A percentile compares a stretch with the other conserved stretches of the same genome.
Conservation (phyloP, 345 rosid species). For the Hibiscus mutabilis region DNA sequence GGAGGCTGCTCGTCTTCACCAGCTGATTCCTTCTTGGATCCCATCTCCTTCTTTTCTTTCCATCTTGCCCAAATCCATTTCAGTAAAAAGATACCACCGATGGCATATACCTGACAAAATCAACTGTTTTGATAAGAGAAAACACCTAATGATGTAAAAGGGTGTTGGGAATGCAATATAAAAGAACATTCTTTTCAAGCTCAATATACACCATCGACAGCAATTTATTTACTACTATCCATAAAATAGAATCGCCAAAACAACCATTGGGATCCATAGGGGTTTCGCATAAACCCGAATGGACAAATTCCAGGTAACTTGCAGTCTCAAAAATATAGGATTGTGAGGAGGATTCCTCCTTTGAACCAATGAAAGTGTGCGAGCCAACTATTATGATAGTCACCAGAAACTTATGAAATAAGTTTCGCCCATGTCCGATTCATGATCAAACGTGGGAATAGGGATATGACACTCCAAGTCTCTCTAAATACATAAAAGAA, state of each 20-base stretch:
- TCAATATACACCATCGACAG: not conserved
- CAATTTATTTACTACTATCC: too few species aligned
- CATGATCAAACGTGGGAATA: too few species aligned
- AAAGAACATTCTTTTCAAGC: not conserved
- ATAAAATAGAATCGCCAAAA: not conserved
- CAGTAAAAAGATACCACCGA: conserved; percentile 71
- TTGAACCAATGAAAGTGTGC: not conserved
- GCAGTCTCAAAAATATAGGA: not conserved
- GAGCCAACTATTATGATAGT: not conserved
- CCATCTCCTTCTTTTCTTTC: conserved; percentile 70
- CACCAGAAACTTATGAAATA: not conserved
- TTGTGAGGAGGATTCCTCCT: not conserved
- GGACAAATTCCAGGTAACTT: not conserved
- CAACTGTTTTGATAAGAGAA: conserved; percentile 1
- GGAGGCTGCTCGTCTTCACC: conserved; percentile 30
- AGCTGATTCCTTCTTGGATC: conserved; percentile 27
- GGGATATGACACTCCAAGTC: too few species aligned
- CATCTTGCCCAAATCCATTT: conserved; percentile 87
- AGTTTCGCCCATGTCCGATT: too few species aligned
- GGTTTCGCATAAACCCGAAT: not conserved
- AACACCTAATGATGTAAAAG: not conserved
- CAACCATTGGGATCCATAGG: not conserved
- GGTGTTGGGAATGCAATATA: not conserved
- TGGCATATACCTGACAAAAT: conserved; percentile 61
- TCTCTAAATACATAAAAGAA: too few species aligned